Base-by-base conservation (phyloP, 2,329 filamentous ascomycete species). In the Phyllosticta citrichinensis region DNA sequence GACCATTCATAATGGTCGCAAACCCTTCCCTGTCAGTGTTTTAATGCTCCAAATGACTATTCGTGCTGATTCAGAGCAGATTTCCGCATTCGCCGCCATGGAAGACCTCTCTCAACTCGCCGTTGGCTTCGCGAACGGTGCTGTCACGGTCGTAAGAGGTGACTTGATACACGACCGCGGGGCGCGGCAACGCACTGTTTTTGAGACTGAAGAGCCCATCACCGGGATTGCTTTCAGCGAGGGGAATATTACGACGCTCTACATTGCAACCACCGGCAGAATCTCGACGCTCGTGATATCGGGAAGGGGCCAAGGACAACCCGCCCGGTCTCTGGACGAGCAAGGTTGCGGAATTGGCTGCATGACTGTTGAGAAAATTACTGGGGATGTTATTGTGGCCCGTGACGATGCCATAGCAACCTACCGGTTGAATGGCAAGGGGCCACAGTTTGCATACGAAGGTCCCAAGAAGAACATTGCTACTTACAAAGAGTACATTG, bases 331-430 rank as follows among this genome's bases (percentile, higher is more conserved):
- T 0, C 80, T 97, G 19, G 94, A 97, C 71, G 92, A 97, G 69
- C 81, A 84, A 19, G 94, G 94, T 1, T 97, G 93, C 69, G 92
- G 84, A 11, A 85, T 96, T n/a, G 92, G 91, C 0, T 99, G 95
- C 73, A 96, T 99, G 90, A 89, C 91, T 0, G 81, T 93, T 12
- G 91, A 97, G 72, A 84, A 83, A 63, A 81, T 83, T 64, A 88
- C 86, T 0, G 90, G 88, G 5, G 90, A 97, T 65, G 86, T 99
- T 20, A 83, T 99, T 2, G 87, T 99, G n/a, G 94, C 88, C 0
- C 81, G 94, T 63, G 91, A 97, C 66, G 95, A 99, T 81, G 94
- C 93, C 8, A 88, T 99, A 59, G 97, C 97, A 75, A 92, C 90
- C 62, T 99, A 97, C 74, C 89, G 87, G 0, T 77, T 88, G 0